A percentile compares a stretch with the other conserved stretches of the same genome.
Conservation (phyloP, 495 filamentous ascomycete species). For the Tuber melanosporum region DNA sequence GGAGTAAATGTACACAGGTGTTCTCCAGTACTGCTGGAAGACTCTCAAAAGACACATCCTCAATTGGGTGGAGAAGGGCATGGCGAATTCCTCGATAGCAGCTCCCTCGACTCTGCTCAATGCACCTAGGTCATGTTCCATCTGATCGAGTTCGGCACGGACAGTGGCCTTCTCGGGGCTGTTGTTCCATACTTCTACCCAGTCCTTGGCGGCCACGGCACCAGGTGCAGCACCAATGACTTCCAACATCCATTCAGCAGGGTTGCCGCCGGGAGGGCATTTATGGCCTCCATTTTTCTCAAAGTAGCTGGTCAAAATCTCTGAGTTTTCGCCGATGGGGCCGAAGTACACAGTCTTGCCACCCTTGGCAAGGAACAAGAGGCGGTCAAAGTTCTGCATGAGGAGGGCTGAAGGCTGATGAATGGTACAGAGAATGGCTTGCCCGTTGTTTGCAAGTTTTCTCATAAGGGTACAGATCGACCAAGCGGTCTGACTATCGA, state of each 20-base stretch:
- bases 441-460: conserved; percentile 74
- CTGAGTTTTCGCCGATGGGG: conserved; percentile 74
- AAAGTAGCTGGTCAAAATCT: conserved; percentile 68
- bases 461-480: conserved; percentile 70
- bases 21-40: conserved; percentile 87
- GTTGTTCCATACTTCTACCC: conserved; percentile 72
- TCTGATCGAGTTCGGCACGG: conserved; percentile 60
- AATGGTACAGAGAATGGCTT: conserved; percentile 86
- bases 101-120: conserved; percentile 40
- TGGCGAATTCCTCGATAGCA: conserved; percentile 49
- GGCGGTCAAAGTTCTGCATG: conserved; percentile 82
- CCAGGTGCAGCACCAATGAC: conserved; percentile 89
- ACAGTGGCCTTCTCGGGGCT: conserved; percentile 64
- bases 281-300: conserved; percentile 66
- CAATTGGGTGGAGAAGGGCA: conserved; percentile 52
- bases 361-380: conserved; percentile 74
- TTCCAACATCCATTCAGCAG: conserved; percentile 93
- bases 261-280: conserved; percentile 70
- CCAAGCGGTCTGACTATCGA: conserved; percentile 83
- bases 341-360: conserved; percentile 88
- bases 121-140: conserved; percentile 58
- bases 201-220: conserved; percentile 64
- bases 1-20: conserved; percentile 77
- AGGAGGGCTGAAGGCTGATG: conserved; percentile 80
- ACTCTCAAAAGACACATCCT: conserved; percentile 55